Percentiles rank a stretch among this genome's conserved stretches.
Conservation (phyloP, 2,329 filamentous ascomycete species). For the Harringtonia aguacate region DNA sequence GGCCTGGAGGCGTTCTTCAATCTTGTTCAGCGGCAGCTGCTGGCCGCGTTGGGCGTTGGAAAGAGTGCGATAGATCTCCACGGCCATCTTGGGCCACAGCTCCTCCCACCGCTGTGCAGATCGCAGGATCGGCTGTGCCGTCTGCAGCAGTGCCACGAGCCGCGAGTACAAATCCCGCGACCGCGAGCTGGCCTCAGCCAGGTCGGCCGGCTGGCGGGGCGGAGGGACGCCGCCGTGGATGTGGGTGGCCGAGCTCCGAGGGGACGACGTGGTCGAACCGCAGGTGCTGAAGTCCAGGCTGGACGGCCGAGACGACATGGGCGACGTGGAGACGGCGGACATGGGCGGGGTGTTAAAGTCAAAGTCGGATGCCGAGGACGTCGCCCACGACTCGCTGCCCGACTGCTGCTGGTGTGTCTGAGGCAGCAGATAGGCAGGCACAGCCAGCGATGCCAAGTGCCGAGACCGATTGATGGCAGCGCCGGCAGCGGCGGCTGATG, state of each 20-base stretch:
- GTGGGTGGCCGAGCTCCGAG: slow-evolving; percentile 32
- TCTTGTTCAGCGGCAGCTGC: slow-evolving; percentile 1
- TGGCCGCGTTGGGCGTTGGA: background rate
- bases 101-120: slow-evolving; percentile 38
- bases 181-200: slow-evolving; percentile 30
- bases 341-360: slow-evolving; percentile 12
- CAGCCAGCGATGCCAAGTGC: background rate
- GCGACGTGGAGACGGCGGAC: slow-evolving; percentile 1
- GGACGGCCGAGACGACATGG: slow-evolving; percentile 35
- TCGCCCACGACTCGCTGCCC: background rate
- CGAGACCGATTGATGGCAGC: background rate
- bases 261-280: slow-evolving; percentile 39
- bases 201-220: slow-evolving; percentile 20
- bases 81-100: slow-evolving; percentile 40
- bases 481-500: background rate
- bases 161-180: slow-evolving; percentile 39
- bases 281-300: slow-evolving; percentile 40
- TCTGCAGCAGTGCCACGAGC: slow-evolving; percentile 44
- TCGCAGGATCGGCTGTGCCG: slow-evolving; percentile 29
- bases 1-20: slow-evolving; percentile 8
- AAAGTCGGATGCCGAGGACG: slow-evolving; percentile 2
- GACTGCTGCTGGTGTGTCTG: background rate
- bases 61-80: slow-evolving; percentile 46
- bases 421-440: slow-evolving; percentile 4
- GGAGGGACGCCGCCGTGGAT: slow-evolving; percentile 12